Evolutionary conservation across 1,284 basidiomycete genomes (phyloP).

Genomic region (Mycena citricolor): DNA sequence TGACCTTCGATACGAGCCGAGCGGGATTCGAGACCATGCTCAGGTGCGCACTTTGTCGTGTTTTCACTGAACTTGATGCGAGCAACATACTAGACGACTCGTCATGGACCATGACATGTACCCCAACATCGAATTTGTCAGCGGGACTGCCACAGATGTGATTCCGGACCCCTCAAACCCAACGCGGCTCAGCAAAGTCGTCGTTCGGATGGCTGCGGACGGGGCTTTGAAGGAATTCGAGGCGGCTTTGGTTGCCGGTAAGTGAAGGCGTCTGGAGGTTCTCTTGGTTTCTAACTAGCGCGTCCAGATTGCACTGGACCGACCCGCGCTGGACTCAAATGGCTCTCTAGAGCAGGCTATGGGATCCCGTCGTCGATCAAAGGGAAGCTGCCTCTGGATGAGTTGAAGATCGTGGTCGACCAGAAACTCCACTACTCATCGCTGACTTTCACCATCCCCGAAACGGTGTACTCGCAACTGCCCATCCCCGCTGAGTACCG

Average conservation of each 20-base stretch:
- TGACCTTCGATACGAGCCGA: neutral
- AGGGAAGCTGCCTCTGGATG: constrained; percentile 18
- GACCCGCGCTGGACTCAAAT: constrained; percentile 25
- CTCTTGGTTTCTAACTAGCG: neutral
- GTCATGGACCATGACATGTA: constrained; percentile 9
- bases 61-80: neutral
- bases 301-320: constrained; percentile 28
- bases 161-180: constrained; percentile 3
- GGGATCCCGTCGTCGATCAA: constrained; percentile 7
- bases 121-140: constrained; percentile 14
- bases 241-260: constrained; percentile 21
- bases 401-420: constrained; percentile 21
- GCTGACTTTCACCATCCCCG: constrained; percentile 12
- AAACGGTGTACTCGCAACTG: constrained; percentile 3
- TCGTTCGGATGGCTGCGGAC: constrained; percentile 11
- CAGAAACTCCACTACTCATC: constrained; percentile 21
- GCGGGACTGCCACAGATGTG: constrained; percentile 18
- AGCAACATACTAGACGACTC: constrained; percentile 13
- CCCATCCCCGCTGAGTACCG: constrained; percentile 12
- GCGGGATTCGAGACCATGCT: neutral
- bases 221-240: constrained; percentile 5
- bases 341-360: constrained; percentile 23
- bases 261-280: neutral
- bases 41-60: constrained; percentile 8
- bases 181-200: constrained; percentile 14